Conservation (phyloP, 805 yeast species). For the Wickerhamiella musiphila region DNA sequence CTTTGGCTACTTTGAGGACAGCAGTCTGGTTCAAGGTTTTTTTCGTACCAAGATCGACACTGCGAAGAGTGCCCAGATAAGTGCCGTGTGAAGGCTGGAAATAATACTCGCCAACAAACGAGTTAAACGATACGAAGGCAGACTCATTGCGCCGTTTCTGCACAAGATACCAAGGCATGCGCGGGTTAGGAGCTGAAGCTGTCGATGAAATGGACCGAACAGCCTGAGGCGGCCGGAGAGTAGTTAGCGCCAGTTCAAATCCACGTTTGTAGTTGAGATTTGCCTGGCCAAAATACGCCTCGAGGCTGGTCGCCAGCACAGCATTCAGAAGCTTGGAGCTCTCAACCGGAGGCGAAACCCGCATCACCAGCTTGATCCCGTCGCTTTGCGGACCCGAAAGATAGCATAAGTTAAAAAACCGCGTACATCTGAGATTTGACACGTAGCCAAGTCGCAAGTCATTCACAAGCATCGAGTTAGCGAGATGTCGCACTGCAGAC, state of each 20-base stretch:
- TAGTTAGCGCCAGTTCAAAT: constrained; percentile 1
- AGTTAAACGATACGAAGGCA: neutral
- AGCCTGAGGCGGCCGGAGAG: too few relatives aligned
- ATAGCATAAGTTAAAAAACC: constrained; percentile 8
- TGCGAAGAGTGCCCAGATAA: neutral
- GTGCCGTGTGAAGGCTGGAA: neutral
- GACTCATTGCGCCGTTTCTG: neutral
- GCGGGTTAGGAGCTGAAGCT: neutral
- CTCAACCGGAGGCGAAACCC: constrained; percentile 8
- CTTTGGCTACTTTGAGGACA: constrained; percentile 1
- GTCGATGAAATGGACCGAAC: constrained; percentile 4
- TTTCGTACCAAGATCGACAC: too few relatives aligned
- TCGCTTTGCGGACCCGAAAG: neutral
- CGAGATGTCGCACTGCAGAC: constrained; percentile 6
- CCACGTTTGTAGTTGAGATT: neutral
- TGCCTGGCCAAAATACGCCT: constrained; percentile 2
- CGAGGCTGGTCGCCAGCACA: constrained; percentile 5
- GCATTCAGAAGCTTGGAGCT: constrained; percentile 2
- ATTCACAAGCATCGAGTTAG: constrained; percentile 11
- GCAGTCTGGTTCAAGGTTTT: constrained; percentile 1
- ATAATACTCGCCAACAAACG: neutral
- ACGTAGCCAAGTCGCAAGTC: constrained; percentile 12
- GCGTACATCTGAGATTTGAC: constrained; percentile 7
- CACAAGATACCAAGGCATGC: neutral
- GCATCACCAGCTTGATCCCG: constrained; percentile 1